Base-by-base conservation (phyloP, 306 rosid species). In the Boehmeria nivea region DNA sequence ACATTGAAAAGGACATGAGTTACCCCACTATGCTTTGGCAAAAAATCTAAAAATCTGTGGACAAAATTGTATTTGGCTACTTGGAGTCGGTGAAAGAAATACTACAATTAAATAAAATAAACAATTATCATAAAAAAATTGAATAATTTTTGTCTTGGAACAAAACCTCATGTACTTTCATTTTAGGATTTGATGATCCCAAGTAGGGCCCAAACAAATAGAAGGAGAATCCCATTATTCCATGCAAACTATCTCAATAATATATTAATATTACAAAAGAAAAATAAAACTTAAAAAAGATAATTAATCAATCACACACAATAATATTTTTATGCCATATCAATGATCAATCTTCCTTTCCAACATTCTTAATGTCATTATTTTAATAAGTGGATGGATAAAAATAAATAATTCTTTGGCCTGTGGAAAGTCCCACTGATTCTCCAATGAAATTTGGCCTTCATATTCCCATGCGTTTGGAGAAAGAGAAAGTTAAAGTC, bases 141-240 rank as follows among this genome's bases (percentile, higher is more conserved):
- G 54, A 54, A 64, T 39, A 64, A 65, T 54, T 57, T 33, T 64
- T 59, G 47, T 48, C 52, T 25, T 31, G n/a, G n/a, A n/a, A n/a
- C n/a, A 37, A 8, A 48, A 12, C 60, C 37, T 60, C 17, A 22
- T 59, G 65, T 43, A 47, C 61, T 69, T 67, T 67, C 65, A 47
- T 11, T 43, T 54, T 48, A 48, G 71, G 76, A 66, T 51, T 60
- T 57, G 8, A 28, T 38, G 59, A 78, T 72, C 65, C 60, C 72
- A 59, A 50, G 69, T 70, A 48, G 60, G 60, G 47, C 69, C 68
- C 69, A 47, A 49, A 47, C 39, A 39, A 46, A 39, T 46, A 54
- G 57, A 28, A 51, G n/a, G 26, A 34, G 58, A 54, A 6, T 48
- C 40, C 49, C 54, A 54, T 48, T 20, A 50, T 44, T 46, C 19